Evolutionary conservation across 371 early-diverging fungal species (phyloP).

Genomic region (Circinella minor): DNA sequence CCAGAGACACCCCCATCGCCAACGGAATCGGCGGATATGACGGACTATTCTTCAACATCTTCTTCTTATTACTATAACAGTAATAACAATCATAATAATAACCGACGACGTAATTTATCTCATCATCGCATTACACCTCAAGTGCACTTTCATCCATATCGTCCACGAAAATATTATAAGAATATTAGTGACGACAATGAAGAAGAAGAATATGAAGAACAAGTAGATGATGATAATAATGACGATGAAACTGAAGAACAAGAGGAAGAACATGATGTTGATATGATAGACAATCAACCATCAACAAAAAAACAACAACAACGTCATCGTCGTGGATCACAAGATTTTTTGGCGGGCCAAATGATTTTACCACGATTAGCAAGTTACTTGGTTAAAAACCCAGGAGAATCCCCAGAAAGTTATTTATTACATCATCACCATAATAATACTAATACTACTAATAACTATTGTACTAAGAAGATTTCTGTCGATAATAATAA

Average conservation of each 20-base stretch:
- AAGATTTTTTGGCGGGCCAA: slow-evolving; percentile 20
- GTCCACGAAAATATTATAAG: slow-evolving; percentile 16
- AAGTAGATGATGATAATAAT: background rate
- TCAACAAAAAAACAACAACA: background rate
- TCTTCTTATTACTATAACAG: background rate
- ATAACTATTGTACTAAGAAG: background rate
- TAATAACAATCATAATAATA: background rate
- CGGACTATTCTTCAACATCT: slow-evolving; percentile 5
- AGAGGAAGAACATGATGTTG: too few species aligned
- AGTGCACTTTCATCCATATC: slow-evolving; percentile 37
- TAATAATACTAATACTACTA: background rate
- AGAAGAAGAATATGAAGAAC: background rate
- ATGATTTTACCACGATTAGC: slow-evolving; percentile 42
- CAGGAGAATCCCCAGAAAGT: slow-evolving; percentile 42
- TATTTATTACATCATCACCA: slow-evolving; percentile 24
- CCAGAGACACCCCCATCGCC: slow-evolving; percentile 14
- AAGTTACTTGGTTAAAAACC: slow-evolving; percentile 38
- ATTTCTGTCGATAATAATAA: background rate
- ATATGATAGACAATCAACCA: too few species aligned
- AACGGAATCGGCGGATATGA: slow-evolving; percentile 2
- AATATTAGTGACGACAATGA: slow-evolving; percentile 7
- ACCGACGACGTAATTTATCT: background rate
- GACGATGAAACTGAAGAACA: too few species aligned
- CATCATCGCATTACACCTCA: slow-evolving; percentile 25
- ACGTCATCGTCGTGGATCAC: slow-evolving; percentile 17